These are phyloP conservation scores for Magnolia kwangsiensis DNA, from an alignment of 164 flowering plant species.

Conservation along the genomic window DNA sequence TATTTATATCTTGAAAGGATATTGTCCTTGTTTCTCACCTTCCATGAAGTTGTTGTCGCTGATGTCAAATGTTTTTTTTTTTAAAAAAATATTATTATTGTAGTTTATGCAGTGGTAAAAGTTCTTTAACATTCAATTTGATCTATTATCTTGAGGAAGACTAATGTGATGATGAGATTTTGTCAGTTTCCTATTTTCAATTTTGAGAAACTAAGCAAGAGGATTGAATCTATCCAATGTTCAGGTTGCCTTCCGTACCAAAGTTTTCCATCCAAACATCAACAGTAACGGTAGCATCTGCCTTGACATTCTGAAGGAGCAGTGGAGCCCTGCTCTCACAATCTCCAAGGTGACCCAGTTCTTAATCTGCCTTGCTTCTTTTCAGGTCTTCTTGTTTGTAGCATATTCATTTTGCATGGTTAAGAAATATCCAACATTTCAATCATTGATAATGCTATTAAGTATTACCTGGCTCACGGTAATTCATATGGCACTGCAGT, in stretches of 20 bases:
- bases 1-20: neutral
- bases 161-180: neutral
- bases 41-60: neutral
- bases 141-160: neutral
- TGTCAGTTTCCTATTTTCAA: neutral
- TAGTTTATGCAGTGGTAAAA: neutral
- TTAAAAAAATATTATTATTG: neutral
- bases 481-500: neutral
- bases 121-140: neutral
- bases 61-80: neutral
- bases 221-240: neutral
- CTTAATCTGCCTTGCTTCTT: neutral
- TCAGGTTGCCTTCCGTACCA: conserved; percentile 59
- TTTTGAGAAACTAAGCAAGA: neutral
- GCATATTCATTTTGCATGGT: neutral
- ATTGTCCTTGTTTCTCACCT: neutral
- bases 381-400: neutral
- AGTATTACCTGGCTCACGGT: too few species aligned
- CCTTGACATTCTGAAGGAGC: conserved; percentile 61
- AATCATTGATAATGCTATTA: neutral
- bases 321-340: conserved; percentile 69
- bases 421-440: neutral
- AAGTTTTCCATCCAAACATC: conserved; percentile 60
- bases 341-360: conserved; percentile 43
- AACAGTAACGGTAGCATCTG: conserved; percentile 64